Conservation (phyloP, 2,329 filamentous ascomycete species). For the Hypomyces rosellus region DNA sequence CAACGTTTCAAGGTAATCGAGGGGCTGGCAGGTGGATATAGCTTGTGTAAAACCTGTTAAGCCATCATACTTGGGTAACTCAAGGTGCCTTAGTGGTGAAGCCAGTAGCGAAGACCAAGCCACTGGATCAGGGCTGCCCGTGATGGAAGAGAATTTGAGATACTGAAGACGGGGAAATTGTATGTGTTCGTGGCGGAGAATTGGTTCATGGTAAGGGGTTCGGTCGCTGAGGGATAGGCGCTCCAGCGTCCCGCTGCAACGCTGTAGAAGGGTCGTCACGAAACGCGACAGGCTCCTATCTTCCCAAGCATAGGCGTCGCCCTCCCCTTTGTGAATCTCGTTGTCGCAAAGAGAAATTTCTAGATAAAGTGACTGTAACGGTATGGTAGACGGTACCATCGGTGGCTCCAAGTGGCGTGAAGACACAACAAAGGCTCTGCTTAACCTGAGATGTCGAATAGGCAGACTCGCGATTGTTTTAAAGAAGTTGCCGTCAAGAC, state of each 20-base stretch:
- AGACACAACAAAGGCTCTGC: no score
- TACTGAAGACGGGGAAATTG: neutral
- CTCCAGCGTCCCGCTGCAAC: neutral
- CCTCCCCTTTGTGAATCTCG: neutral
- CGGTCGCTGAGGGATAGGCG: neutral
- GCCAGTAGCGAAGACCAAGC: conserved; percentile 1
- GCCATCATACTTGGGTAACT: neutral
- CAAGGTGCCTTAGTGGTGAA: neutral
- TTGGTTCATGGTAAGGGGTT: neutral
- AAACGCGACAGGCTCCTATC: neutral
- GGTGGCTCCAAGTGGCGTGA: neutral
- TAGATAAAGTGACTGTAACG: neutral
- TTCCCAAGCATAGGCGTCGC: neutral
- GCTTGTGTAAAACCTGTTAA: neutral
- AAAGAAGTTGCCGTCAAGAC: conserved; percentile 3
- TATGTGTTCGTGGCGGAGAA: neutral
- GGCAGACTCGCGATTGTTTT: neutral
- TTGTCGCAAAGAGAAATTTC: neutral
- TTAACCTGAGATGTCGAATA: neutral
- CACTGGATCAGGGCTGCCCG: neutral
- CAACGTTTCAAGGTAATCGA: neutral
- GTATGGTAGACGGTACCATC: neutral
- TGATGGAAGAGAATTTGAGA: neutral
- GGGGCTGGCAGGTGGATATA: neutral
- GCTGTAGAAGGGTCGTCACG: neutral